These are phyloP conservation scores for Brassica cretica DNA, from an alignment of 345 rosid genomes.

Conservation along the genomic window DNA sequence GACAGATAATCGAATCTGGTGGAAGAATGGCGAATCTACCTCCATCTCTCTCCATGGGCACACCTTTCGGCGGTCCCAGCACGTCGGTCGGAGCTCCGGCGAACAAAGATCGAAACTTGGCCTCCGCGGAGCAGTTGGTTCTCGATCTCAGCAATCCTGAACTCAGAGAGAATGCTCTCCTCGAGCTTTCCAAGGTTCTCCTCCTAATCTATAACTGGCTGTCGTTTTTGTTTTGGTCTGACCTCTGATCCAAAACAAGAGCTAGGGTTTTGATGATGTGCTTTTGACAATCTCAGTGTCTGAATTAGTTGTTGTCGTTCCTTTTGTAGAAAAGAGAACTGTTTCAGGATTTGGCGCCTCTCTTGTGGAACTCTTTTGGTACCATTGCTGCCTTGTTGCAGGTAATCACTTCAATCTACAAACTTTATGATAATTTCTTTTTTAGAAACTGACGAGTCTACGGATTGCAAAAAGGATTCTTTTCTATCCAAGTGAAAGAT, in stretches of 20 bases:
- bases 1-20: neutral
- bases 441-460: neutral
- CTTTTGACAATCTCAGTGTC: neutral
- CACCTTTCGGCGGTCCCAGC: constrained; percentile 60
- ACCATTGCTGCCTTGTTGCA: constrained; percentile 43
- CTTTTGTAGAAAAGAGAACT: constrained; percentile 75
- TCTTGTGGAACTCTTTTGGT: constrained; percentile 60
- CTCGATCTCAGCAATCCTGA: constrained; percentile 93
- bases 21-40: constrained; percentile 67
- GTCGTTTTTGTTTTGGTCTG: neutral
- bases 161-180: constrained; percentile 87
- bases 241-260: constrained; percentile 17
- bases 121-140: constrained; percentile 86
- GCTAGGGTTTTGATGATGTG: constrained; percentile 24
- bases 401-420: constrained; percentile 25
- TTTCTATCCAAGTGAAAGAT: neutral
- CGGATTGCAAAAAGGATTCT: neutral
- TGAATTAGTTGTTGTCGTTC: constrained; percentile 16
- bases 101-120: constrained; percentile 83
- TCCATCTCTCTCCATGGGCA: constrained; percentile 65
- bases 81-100: constrained; percentile 54
- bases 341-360: constrained; percentile 95
- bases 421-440: neutral
- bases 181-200: constrained; percentile 71
- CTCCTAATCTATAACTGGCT: neutral